phyloP scores from a whole-genome alignment of 331 rosid species.

The Arachis monticola region DNA sequence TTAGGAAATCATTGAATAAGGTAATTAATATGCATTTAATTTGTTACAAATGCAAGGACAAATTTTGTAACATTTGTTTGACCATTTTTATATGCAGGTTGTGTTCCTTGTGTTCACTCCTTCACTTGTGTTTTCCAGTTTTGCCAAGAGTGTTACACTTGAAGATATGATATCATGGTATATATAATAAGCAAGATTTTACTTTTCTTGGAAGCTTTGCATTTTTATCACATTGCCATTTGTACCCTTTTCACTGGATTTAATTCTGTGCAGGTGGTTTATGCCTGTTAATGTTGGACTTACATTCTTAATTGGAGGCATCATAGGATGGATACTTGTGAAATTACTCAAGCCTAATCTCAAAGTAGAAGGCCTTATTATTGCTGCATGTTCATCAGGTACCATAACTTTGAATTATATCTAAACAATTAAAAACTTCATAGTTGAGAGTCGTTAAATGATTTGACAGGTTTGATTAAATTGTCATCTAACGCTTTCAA shows the following conservation, averaged over 20 bases:
- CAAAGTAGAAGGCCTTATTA: slow-evolving; percentile 76
- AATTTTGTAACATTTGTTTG: not conserved
- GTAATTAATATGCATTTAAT: slow-evolving; percentile 37
- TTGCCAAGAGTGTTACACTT: slow-evolving; percentile 74
- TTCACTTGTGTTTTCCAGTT: slow-evolving; percentile 70
- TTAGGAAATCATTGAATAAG: slow-evolving; percentile 73
- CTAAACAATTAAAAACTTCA: no score
- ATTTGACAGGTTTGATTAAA: no score
- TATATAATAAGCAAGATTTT: not conserved
- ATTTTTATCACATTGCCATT: not conserved
- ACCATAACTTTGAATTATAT: not conserved
- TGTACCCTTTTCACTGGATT: not conserved
- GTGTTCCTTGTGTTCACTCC: slow-evolving; percentile 85
- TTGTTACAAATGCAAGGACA: not conserved
- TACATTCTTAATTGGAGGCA: slow-evolving; percentile 82
- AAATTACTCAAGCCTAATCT: slow-evolving; percentile 74
- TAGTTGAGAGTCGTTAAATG: no score
- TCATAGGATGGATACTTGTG: slow-evolving; percentile 78
- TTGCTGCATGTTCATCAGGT: slow-evolving; percentile 88
- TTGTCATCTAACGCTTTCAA: not conserved
- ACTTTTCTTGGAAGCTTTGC: not conserved
- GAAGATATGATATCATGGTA: slow-evolving; percentile 87
- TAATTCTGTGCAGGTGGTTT: slow-evolving; percentile 76
- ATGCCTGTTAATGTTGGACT: slow-evolving; percentile 84
- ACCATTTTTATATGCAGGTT: slow-evolving; percentile 51